Base-by-base conservation (phyloP, 768 basidiomycete genomes). In the Filobasidium wieringae region DNA sequence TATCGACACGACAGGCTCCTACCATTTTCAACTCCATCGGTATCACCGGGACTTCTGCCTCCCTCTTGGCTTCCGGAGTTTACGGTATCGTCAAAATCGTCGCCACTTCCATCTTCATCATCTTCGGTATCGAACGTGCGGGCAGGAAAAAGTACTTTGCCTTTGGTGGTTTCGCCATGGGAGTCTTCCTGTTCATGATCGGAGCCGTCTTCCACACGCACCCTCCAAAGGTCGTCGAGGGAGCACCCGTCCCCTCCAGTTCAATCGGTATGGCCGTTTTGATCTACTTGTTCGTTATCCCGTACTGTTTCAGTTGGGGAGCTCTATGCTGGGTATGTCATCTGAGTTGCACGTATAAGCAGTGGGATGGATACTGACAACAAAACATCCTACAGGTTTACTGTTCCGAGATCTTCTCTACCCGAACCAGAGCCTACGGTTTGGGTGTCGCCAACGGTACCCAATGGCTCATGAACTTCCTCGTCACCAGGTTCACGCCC, bases 241-340 rank as follows among this genome's bases (percentile, higher is more conserved):
- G 75, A 0, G 40, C 36, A 32, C 57, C 57, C 3, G 65, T 76
- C 6, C 68, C 67, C 12, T 33, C 81, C 0, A 78, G 82, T 17
- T 78, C 77, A 1, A 82, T 84, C 69, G 88, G 79, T 0, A 90
- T 89, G 88, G 87, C 88, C 2, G 86, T 82, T 1, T 81, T 88
- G 81, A 73, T 90, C 29, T 91, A 90, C 68, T 80, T 90, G 53
- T 91, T 86, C 65, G 86, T 88, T 40, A 84, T 83, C 70, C 88
- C 88, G 72, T 90, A 89, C 72, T 86, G 84, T 3, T 84, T 88
- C 81, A 86, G 66, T 8, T 87, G 86, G 83, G 88, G 87, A 19
- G 82, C 81, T n/a, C 71, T 78, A 11, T 84, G 79, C 15, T 75
- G 73, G 76, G 80, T n/a, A n/a, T n/a, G n/a, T n/a, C n/a, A n/a